Percentiles rank a stretch among this genome's conserved stretches.
Evolutionary conservation across 2,329 filamentous ascomycete species (phyloP).

Genomic region (Pseudocercospora musae): DNA sequence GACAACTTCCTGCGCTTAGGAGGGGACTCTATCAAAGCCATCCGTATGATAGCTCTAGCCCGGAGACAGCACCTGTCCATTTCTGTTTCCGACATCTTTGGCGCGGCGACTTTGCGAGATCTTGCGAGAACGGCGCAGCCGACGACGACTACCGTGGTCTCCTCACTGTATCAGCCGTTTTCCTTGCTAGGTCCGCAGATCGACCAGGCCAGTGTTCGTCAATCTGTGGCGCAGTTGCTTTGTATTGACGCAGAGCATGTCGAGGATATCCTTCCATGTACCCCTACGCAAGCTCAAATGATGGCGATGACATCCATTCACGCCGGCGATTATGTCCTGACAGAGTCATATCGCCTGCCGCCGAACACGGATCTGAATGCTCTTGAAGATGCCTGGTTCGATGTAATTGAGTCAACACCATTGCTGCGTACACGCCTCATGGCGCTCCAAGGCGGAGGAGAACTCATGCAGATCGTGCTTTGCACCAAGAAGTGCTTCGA

Average conservation of each 20-base stretch:
- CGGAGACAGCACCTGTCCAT: constrained; percentile 38
- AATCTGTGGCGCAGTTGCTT: neutral
- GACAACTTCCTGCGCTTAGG: constrained; percentile 47
- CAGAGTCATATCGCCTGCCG: neutral
- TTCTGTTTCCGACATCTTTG: constrained; percentile 45
- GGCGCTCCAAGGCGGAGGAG: neutral
- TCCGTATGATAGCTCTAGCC: constrained; percentile 43
- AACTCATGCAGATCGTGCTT: constrained; percentile 2
- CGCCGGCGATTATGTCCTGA: constrained; percentile 2
- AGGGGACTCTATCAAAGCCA: constrained; percentile 47
- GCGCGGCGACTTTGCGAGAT: constrained; percentile 25
- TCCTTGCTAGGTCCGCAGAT: neutral
- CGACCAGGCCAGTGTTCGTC: neutral
- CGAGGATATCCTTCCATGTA: constrained; percentile 30
- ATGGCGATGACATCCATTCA: constrained; percentile 4
- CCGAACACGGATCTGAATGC: constrained; percentile 25
- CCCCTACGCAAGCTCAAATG: constrained; percentile 1
- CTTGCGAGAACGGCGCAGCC: constrained; percentile 19
- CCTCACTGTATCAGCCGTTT: neutral
- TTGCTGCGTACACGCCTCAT: neutral
- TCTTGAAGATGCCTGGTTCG: neutral
- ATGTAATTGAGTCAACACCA: neutral
- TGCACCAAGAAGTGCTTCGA: neutral
- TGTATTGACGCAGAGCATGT: neutral
- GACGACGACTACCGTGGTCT: neutral